Conservation (phyloP, 1,139 yeast genomes). For the Yamadazyma membranifaciens region DNA sequence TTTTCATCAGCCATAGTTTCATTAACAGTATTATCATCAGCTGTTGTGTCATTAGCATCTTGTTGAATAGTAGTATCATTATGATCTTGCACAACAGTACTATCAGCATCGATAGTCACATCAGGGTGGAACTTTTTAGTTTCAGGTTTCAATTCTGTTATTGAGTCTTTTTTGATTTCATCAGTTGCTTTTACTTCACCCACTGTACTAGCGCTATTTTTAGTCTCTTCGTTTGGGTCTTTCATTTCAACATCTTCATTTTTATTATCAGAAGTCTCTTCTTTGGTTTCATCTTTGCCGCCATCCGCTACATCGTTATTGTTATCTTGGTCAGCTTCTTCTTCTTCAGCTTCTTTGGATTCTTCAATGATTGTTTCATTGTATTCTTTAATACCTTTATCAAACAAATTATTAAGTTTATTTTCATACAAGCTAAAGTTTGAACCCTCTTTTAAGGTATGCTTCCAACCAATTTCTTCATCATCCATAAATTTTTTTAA, state of each 20-base stretch:
- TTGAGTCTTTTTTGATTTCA: background rate
- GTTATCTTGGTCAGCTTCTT: slow-evolving; percentile 12
- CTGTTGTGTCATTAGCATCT: slow-evolving; percentile 43
- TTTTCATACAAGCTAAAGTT: slow-evolving; percentile 21
- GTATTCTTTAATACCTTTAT: slow-evolving; percentile 33
- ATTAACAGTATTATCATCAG: slow-evolving; percentile 39
- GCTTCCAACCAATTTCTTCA: slow-evolving; percentile 40
- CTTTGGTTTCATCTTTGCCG: slow-evolving; percentile 7
- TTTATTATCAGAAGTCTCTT: slow-evolving; percentile 9
- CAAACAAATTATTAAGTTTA: slow-evolving; percentile 26
- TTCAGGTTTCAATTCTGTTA: slow-evolving; percentile 4
- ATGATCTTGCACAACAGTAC: slow-evolving; percentile 36
- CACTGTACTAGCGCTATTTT: background rate
- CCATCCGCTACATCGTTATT: slow-evolving; percentile 7
- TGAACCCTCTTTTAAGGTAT: slow-evolving; percentile 25
- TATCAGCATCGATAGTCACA: slow-evolving; percentile 30
- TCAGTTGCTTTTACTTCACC: slow-evolving; percentile 11
- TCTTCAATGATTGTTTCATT: slow-evolving; percentile 18
- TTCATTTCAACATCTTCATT: slow-evolving; percentile 6
- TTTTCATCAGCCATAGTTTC: slow-evolving; percentile 22
- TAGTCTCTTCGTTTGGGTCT: background rate
- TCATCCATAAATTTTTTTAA: slow-evolving; percentile 31
- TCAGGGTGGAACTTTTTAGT: slow-evolving; percentile 10
- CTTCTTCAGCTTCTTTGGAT: slow-evolving; percentile 7
- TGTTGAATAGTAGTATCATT: slow-evolving; percentile 46